Base-by-base conservation (phyloP, 805 yeast genomes). In the Wickerhamiella australiensis region DNA sequence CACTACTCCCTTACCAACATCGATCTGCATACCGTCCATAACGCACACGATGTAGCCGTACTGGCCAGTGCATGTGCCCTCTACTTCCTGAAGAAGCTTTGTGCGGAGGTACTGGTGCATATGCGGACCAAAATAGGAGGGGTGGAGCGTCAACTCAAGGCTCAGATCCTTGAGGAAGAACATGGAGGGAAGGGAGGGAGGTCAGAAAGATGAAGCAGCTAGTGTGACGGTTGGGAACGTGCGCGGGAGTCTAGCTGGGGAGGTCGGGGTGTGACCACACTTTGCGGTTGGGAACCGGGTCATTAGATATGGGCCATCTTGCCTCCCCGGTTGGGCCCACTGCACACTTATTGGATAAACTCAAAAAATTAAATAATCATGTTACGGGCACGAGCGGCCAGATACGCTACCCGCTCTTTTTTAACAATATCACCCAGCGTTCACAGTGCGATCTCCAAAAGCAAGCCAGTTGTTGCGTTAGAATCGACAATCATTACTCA, bases 11-110 rank as follows among this genome's bases (percentile, higher is more conserved):
- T 86, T 82, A 44, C 96, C 98, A 31, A 92, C 94, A 62, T 92
- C 96, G 51, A 92, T 86, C 56, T 81, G 77, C 82, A 85, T 86
- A 56, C 94, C 85, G 63, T 92, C 97, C 63, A 92, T 73, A 41
- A 92, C 98, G 68, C 96, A 90, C 51, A 92, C 81, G 57, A 92
- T 92, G 65, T 92, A 92, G 12, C 98, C 98, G 70, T 92, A 92
- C 66, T 92, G 95, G 59, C 98, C 98, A 0, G 97, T 88, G 68
- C 97, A 92, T 1, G 97, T 87, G 22, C 98, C 98, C 68, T 92
- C 98, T 40, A 92, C 98, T 63, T 92, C 98, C 56, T 85, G 87
- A 52, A 92, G 74, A 54, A 92, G 74, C 66, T 90, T 88, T 62
- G 87, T 85, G 63, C 94, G 79, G 57, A 92, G 72, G 62, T 80